Evolutionary conservation across 1,284 basidiomycete genomes (phyloP).

Genomic region (Papiliotrema laurentii): DNA sequence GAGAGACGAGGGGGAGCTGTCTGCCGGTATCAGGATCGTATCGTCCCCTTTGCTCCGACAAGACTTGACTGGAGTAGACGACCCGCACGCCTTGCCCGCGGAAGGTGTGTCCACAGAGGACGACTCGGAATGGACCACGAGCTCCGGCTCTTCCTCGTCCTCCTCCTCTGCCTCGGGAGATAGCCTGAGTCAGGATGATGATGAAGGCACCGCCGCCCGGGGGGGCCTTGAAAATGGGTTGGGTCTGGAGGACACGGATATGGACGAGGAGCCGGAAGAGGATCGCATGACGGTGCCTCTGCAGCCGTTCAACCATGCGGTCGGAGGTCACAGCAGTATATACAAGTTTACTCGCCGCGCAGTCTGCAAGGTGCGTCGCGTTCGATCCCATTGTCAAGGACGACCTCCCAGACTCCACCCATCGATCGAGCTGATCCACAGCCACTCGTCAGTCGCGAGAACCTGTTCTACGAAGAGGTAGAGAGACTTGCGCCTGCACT

Average conservation of each 20-base stretch:
- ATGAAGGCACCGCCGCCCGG: slow-evolving; percentile 8
- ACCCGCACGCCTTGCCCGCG: background rate
- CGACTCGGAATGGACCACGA: slow-evolving; percentile 22
- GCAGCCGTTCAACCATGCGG: slow-evolving; percentile 94
- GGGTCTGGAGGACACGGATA: slow-evolving; percentile 8
- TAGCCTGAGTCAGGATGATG: slow-evolving; percentile 5
- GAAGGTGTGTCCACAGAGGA: slow-evolving; percentile 11
- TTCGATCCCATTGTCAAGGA: background rate
- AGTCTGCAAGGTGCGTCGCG: slow-evolving; percentile 82
- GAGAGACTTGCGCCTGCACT: slow-evolving; percentile 88
- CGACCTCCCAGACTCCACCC: background rate
- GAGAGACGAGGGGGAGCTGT: slow-evolving; percentile 1
- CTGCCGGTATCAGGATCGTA: slow-evolving; percentile 10
- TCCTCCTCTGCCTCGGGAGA: no score
- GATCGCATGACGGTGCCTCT: slow-evolving; percentile 83
- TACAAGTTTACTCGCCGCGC: slow-evolving; percentile 98
- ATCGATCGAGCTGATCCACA: slow-evolving; percentile 41
- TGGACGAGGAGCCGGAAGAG: slow-evolving; percentile 23
- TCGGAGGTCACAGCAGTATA: slow-evolving; percentile 94
- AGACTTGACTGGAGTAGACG: background rate
- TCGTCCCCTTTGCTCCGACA: slow-evolving; percentile 11
- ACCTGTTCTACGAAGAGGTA: slow-evolving; percentile 95
- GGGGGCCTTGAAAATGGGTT: slow-evolving; percentile 6
- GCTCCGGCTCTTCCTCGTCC: slow-evolving; percentile 7
- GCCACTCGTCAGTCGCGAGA: slow-evolving; percentile 94